Conservation (phyloP, 2,329 filamentous ascomycete genomes). For the Colletotrichum sidae region DNA sequence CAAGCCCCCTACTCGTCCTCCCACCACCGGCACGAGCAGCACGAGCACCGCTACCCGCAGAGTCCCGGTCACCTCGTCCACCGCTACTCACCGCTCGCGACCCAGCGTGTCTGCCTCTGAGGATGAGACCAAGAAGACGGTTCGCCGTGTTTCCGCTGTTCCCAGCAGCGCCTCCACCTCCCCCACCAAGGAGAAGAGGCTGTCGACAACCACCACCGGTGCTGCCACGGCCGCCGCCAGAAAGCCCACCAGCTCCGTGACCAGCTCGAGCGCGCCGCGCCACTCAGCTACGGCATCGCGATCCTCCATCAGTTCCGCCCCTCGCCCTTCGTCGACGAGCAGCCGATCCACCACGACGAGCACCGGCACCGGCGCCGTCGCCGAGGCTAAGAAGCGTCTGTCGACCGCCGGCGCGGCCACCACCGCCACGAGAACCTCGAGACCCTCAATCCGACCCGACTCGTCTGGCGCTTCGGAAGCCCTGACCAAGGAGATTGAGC, state of each 20-base stretch:
- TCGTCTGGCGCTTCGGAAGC: constrained; percentile 54
- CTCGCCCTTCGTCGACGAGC: constrained; percentile 44
- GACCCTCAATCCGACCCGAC: constrained; percentile 51
- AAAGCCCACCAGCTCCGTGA: constrained; percentile 42
- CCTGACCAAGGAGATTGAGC: constrained; percentile 66
- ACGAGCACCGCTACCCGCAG: constrained; percentile 44
- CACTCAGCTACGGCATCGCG: constrained; percentile 35
- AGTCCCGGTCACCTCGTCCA: constrained; percentile 48
- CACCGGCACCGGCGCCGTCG: constrained; percentile 50
- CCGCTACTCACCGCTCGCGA: constrained; percentile 58
- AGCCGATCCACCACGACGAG: constrained; percentile 42
- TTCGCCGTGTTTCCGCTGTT: constrained; percentile 58
- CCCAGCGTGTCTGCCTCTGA: constrained; percentile 62
- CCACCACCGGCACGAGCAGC: constrained; percentile 50
- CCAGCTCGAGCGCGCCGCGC: constrained; percentile 32
- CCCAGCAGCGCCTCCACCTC: constrained; percentile 49
- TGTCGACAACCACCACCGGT: constrained; percentile 45
- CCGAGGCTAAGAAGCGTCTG: constrained; percentile 68
- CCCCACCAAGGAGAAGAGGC: constrained; percentile 47
- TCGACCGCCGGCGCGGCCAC: constrained; percentile 58
- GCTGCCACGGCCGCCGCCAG: constrained; percentile 47
- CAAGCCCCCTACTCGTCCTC: constrained; percentile 62
- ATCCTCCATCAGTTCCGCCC: constrained; percentile 37
- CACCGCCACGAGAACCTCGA: constrained; percentile 54
- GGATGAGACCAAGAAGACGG: constrained; percentile 60